These are phyloP conservation scores for Monilinia aucupariae DNA, from an alignment of 2,329 filamentous ascomycete genomes.

Conservation along the genomic window DNA sequence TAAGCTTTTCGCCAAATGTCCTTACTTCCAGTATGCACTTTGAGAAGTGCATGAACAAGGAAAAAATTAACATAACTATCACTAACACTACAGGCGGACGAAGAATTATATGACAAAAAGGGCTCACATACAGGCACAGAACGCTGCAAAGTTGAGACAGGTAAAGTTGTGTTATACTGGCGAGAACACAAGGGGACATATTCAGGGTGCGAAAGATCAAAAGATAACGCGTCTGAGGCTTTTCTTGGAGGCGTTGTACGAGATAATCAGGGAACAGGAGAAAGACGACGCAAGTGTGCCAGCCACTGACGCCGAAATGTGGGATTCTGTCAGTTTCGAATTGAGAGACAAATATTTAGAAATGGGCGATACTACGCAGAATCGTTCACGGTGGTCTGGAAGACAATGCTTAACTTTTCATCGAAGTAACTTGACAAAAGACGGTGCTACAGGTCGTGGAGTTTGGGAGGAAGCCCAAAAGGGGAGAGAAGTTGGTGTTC, in stretches of 20 bases:
- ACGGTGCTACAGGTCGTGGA: neutral
- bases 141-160: neutral
- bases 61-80: neutral
- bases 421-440: too few species aligned
- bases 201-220: too few species aligned
- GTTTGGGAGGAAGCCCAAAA: neutral
- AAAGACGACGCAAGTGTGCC: neutral
- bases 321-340: neutral
- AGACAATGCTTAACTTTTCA: too few species aligned
- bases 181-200: neutral
- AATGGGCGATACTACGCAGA: too few species aligned
- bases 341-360: neutral
- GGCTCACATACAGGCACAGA: neutral
- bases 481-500: neutral
- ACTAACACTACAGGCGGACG: neutral
- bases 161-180: neutral
- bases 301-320: neutral
- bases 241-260: too few species aligned
- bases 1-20: neutral
- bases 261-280: neutral
- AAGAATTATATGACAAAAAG: neutral
- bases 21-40: neutral
- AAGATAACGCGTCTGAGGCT: fast-evolving
- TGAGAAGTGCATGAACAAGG: neutral
- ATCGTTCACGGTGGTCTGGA: too few species aligned